Base-by-base conservation (phyloP, 345 rosid genomes). In the Tarenaya hassleriana region DNA sequence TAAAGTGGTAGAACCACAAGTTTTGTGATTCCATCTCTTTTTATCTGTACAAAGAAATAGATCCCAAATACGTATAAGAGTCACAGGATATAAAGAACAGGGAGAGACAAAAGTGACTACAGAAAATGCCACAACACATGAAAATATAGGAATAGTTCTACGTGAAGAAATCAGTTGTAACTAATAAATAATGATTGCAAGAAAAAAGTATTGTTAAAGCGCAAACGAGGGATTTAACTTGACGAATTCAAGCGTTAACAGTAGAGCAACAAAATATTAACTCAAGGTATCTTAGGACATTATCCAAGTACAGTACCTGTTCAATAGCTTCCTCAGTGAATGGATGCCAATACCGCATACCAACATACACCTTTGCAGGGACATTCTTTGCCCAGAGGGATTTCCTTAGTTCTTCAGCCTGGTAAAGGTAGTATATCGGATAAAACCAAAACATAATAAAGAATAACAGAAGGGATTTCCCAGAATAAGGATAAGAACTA, bases 321-420 rank as follows among this genome's bases (percentile, higher is more conserved):
- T 84, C 90, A 47, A 92, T 92, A 34, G 98, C 98, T 77, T 92
- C 95, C 66, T 92, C 98, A 4, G 96, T 92, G 77, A 88, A 92
- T 40, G 96, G 98, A 72, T 92, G 98, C 98, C 98, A 92, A 62
- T 92, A 92, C 9, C 96, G 87, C 98, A 92, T 92, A 50, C 98
- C 98, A 50, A 92, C 95, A 72, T 92, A 92, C 1, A 88, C 96
- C 59, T 83, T 83, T 13, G 96, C 95, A 2, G 90, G 96, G 39
- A 88, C 83, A 29, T 88, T 60, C 72, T 92, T 92, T 37, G 52
- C 94, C 74, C 82, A 79, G 46, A 92, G 94, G 57, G 83, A 79
- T 62, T 84, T 85, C 65, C 84, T 79, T 60, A 92, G 49, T 50
- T 83, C 96, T 79, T 88, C 96, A 34, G 95, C 98, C 98, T 91